Evolutionary conservation across 306 rosid species (phyloP).

Genomic region (Acacia melanoxylon): DNA sequence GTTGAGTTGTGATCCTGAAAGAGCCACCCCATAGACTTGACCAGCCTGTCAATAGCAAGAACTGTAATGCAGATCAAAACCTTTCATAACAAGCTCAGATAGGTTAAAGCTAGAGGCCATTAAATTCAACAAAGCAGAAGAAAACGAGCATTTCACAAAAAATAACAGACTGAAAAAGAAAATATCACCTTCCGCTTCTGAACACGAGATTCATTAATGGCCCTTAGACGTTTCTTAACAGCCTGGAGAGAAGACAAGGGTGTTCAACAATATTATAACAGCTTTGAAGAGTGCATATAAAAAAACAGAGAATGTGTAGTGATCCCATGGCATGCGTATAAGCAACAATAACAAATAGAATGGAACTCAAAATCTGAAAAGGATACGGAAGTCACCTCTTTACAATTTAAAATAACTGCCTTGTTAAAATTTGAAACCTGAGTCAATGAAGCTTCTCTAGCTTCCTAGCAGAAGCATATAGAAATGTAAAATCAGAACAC

Average conservation of each 20-base stretch:
- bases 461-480: constrained; percentile 61
- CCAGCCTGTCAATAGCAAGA: constrained; percentile 78
- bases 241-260: constrained; percentile 58
- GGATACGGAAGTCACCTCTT: constrained; percentile 63
- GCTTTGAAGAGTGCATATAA: not conserved
- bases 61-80: constrained; percentile 30
- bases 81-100: constrained; percentile 27
- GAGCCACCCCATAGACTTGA: constrained; percentile 90
- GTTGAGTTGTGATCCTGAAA: constrained; percentile 74
- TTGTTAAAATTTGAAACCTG: constrained; percentile 62
- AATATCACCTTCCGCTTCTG: constrained; percentile 86
- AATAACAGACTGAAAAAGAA: constrained; percentile 20
- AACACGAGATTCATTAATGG: constrained; percentile 95
- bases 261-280: constrained; percentile 19
- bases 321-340: constrained; percentile 19
- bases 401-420: constrained; percentile 64
- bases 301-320: constrained; percentile 1
- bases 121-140: constrained; percentile 5
- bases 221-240: constrained; percentile 77
- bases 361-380: constrained; percentile 17
- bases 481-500: constrained; percentile 37
- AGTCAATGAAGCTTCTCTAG: constrained; percentile 72
- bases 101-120: not conserved
- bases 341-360: constrained; percentile 20
- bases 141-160: constrained; percentile 15